Percentiles rank a stretch among this genome's conserved stretches.
Evolutionary conservation across 1,139 yeast genomes (phyloP).

Genomic region (Blastobotrys petasosporus): DNA sequence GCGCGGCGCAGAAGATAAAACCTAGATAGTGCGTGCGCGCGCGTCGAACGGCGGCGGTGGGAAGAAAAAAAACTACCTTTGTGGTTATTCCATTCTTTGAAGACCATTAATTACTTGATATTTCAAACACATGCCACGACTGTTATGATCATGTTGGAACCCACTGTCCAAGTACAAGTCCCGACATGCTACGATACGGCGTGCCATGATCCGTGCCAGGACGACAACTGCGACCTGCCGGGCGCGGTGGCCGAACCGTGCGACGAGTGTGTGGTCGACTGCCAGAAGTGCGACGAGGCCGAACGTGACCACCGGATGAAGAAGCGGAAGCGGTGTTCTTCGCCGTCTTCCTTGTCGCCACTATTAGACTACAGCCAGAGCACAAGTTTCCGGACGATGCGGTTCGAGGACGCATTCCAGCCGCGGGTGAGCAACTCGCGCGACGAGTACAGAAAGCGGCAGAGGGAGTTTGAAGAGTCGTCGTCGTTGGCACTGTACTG

Average conservation of each 20-base stretch:
- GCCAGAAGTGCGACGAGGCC: constrained; percentile 19
- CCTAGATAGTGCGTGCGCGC: background rate
- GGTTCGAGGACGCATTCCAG: constrained; percentile 2
- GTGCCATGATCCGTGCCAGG: constrained; percentile 2
- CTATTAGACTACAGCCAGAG: background rate
- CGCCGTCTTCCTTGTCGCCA: too few relatives aligned
- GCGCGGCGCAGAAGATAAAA: too few relatives aligned
- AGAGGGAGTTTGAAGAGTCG: background rate
- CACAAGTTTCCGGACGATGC: background rate
- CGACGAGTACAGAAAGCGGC: background rate
- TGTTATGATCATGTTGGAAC: too few relatives aligned
- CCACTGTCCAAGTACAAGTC: too few relatives aligned
- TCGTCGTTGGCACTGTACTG: constrained; percentile 25
- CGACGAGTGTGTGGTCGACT: constrained; percentile 12
- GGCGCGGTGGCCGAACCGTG: constrained; percentile 1
- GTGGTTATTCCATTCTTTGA: constrained; percentile 3
- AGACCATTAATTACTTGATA: too few relatives aligned
- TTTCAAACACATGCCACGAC: too few relatives aligned
- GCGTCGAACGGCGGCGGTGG: background rate
- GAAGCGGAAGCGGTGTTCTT: background rate
- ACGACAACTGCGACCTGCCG: constrained; percentile 4
- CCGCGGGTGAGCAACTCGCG: constrained; percentile 7
- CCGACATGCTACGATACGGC: too few relatives aligned
- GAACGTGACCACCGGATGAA: constrained; percentile 15
- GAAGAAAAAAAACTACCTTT: constrained; percentile 1